phyloP scores from a whole-genome alignment of 129 eudicot species.

The Apium graveolens region DNA sequence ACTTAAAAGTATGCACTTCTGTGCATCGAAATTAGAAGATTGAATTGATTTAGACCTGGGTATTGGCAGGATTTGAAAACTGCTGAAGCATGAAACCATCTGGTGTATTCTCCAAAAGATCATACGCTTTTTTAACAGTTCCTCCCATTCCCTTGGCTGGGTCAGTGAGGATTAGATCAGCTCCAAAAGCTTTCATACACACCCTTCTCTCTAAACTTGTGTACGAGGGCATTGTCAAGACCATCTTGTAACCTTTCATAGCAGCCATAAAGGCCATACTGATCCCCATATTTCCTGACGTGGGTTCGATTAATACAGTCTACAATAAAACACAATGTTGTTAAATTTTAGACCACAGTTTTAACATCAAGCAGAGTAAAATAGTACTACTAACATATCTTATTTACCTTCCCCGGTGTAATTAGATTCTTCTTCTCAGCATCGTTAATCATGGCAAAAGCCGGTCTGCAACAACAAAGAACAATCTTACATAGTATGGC shows the following conservation, averaged over 20 bases:
- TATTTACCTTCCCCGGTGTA: conserved; percentile 69
- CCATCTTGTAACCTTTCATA: conserved; percentile 97
- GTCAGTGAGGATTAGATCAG: conserved; percentile 82
- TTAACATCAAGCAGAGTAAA: neutral
- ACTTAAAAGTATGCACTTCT: neutral
- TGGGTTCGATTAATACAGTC: conserved; percentile 95
- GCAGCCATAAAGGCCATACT: conserved; percentile 99
- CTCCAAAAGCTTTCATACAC: conserved; percentile 93
- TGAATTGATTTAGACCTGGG: conserved; percentile 41
- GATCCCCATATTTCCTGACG: conserved; percentile 98
- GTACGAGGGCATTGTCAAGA: conserved; percentile 93
- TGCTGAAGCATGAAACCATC: conserved; percentile 95
- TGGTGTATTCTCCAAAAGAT: conserved; percentile 80
- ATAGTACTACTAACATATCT: neutral
- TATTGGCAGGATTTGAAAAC: conserved; percentile 85
- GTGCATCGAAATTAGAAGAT: neutral
- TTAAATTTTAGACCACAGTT: neutral
- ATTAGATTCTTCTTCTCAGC: conserved; percentile 80
- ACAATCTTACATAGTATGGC: neutral
- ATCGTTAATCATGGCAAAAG: conserved; percentile 66
- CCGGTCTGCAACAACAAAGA: conserved; percentile 48
- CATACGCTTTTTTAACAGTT: conserved; percentile 90
- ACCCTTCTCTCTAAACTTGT: conserved; percentile 96
- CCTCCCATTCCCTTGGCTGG: conserved; percentile 97
- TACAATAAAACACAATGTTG: conserved; percentile 9